Percentiles rank a stretch among this genome's conserved stretches.
phyloP scores from a whole-genome alignment of 495 filamentous ascomycete species.

The Xylaria curta region DNA sequence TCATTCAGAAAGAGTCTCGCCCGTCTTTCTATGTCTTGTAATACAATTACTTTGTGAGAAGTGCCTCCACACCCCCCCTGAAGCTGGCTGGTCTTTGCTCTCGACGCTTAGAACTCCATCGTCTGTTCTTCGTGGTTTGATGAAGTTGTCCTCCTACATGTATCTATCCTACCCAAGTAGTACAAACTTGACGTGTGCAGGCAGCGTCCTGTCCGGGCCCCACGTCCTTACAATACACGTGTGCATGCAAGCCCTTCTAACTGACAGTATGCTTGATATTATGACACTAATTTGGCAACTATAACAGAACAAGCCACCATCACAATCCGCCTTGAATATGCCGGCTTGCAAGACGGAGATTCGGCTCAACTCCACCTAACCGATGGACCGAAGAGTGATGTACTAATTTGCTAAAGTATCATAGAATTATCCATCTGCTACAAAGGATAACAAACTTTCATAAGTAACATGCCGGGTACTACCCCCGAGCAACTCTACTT shows the following conservation, averaged over 20 bases:
- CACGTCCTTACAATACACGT: constrained; percentile 8
- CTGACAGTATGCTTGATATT: background rate
- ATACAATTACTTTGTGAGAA: background rate
- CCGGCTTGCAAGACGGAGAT: background rate
- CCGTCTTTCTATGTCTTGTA: background rate
- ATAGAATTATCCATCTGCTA: background rate
- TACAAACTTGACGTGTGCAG: background rate
- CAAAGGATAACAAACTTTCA: background rate
- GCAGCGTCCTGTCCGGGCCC: background rate
- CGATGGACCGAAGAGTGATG: background rate
- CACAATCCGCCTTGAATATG: background rate
- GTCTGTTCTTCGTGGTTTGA: background rate
- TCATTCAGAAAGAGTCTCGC: background rate
- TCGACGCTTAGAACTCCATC: background rate
- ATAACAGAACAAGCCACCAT: background rate
- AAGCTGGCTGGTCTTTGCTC: background rate
- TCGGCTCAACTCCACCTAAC: background rate
- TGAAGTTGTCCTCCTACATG: background rate
- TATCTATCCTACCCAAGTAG: background rate
- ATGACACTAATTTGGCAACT: background rate
- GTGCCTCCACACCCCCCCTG: background rate
- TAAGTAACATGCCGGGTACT: background rate
- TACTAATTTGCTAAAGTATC: background rate
- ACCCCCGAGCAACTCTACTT: background rate
- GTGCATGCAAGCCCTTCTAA: background rate